These are phyloP conservation scores for Ostreobium quekettii DNA, from an alignment of 139 green algal genomes.

Conservation along the genomic window DNA sequence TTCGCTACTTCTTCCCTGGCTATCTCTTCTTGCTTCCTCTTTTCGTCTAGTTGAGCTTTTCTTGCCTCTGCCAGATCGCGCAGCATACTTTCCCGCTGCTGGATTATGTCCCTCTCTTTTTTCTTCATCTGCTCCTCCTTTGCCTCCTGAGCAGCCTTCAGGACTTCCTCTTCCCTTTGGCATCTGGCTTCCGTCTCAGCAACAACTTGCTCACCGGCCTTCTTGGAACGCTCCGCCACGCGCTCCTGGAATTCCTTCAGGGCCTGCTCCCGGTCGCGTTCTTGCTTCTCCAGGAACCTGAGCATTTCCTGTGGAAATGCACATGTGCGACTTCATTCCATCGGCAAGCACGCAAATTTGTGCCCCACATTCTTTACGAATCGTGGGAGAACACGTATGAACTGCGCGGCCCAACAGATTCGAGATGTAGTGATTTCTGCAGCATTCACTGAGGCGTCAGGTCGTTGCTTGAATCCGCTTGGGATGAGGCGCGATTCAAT, in stretches of 20 bases:
- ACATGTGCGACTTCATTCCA: too few relatives aligned
- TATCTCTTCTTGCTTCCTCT: background rate
- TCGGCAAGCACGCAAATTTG: too few relatives aligned
- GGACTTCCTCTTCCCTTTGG: background rate
- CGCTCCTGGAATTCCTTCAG: background rate
- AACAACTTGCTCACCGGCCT: background rate
- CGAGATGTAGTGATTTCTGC: too few relatives aligned
- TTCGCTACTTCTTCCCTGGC: background rate
- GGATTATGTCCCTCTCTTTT: background rate
- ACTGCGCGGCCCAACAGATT: too few relatives aligned
- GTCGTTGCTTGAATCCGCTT: too few relatives aligned
- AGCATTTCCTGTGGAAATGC: background rate
- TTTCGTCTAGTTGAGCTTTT: background rate
- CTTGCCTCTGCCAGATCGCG: background rate
- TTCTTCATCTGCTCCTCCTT: background rate
- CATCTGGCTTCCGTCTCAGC: background rate
- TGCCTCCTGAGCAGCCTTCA: background rate
- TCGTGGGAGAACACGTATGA: too few relatives aligned
- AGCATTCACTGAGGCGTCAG: too few relatives aligned
- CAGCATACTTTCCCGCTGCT: background rate
- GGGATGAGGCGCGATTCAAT: too few relatives aligned
- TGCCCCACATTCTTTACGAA: too few relatives aligned
- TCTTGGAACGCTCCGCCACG: background rate
- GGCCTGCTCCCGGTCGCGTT: background rate
- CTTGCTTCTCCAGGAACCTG: conserved; percentile 1